Evolutionary conservation across 1,284 basidiomycete species (phyloP), one percentile per base, ranked within the genome.

Genomic region (Mycena sp.): DNA sequence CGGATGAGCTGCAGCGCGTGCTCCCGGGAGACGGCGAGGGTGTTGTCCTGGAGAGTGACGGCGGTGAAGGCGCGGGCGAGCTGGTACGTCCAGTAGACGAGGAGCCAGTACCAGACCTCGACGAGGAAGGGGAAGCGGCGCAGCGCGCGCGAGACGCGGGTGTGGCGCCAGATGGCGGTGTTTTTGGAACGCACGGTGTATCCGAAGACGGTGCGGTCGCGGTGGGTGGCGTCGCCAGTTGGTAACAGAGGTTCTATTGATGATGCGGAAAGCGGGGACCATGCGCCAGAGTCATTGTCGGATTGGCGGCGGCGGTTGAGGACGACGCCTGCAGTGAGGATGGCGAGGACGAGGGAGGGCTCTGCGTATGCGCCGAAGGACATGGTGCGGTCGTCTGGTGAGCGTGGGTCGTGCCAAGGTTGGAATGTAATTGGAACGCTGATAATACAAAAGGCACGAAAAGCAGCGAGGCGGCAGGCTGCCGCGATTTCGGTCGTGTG

Each of bases 51-150:
- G 37, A 67, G 58, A 17, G 65, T 67, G 25, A 67, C 57, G 12
- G 65, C 65, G 21, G 65, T 67, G 50, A 67, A 63, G 14, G 65
- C 65, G 7, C 65, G 61, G 1, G 35, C 65, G 26, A 67, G 61
- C 49, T 67, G 65, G 58, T 67, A 67, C 2, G 64, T 66, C 64
- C 64, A 66, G 45, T 67, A 67, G 38, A 67, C 65, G 12, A 67
- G 50, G 10, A 60, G 40, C 65, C 65, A 67, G 48, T 67, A 67
- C 61, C 61, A 63, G 16, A 67, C 65, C 45, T 67, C 65, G 6
- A 67, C 65, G 35, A 67, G 57, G 61, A 67, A 67, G 3, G 65
- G 65, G 58, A 67, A 67, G 9, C 65, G 57, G 12, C 61, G 55
- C 23, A 67, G 65, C 41, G 43, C 26, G 11, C 65, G 65, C 21